Percentiles rank a stretch among this genome's conserved stretches.
phyloP scores from a whole-genome alignment of 495 filamentous ascomycete species.

The Hypoxylon intermedium region DNA sequence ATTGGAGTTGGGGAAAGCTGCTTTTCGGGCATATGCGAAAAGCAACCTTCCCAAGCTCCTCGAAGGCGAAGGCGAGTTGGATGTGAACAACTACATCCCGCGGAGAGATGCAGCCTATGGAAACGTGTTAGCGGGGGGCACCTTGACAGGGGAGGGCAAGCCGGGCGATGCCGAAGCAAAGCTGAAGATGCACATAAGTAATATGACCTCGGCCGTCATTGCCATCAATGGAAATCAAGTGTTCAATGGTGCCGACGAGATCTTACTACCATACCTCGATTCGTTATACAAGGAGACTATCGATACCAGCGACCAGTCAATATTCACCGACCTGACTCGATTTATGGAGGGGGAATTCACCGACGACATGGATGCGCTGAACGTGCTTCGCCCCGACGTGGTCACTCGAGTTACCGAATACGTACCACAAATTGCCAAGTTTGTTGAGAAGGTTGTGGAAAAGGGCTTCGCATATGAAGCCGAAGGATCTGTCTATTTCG shows the following conservation, averaged over 20 bases:
- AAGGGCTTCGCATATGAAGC: slow-evolving; percentile 88
- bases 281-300: slow-evolving; percentile 74
- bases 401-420: slow-evolving; percentile 91
- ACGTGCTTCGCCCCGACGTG: slow-evolving; percentile 81
- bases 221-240: slow-evolving; percentile 58
- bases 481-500: slow-evolving; percentile 93
- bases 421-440: slow-evolving; percentile 74
- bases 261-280: slow-evolving; percentile 89
- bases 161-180: slow-evolving; percentile 79
- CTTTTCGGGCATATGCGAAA: slow-evolving; percentile 74
- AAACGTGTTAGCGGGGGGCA: slow-evolving; percentile 66
- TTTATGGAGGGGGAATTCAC: slow-evolving; percentile 84
- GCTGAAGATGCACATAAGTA: slow-evolving; percentile 91
- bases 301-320: slow-evolving; percentile 73
- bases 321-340: slow-evolving; percentile 77
- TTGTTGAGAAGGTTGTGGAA: slow-evolving; percentile 76
- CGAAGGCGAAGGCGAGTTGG: slow-evolving; percentile 48
- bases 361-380: slow-evolving; percentile 83
- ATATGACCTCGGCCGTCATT: slow-evolving; percentile 66
- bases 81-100: slow-evolving; percentile 60
- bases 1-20: slow-evolving; percentile 64
- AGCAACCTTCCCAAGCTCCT: slow-evolving; percentile 76
- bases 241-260: slow-evolving; percentile 61
- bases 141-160: slow-evolving; percentile 65
- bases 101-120: slow-evolving; percentile 68